Base-by-base conservation (phyloP, 805 yeast genomes). In the Kazachstania africana region DNA sequence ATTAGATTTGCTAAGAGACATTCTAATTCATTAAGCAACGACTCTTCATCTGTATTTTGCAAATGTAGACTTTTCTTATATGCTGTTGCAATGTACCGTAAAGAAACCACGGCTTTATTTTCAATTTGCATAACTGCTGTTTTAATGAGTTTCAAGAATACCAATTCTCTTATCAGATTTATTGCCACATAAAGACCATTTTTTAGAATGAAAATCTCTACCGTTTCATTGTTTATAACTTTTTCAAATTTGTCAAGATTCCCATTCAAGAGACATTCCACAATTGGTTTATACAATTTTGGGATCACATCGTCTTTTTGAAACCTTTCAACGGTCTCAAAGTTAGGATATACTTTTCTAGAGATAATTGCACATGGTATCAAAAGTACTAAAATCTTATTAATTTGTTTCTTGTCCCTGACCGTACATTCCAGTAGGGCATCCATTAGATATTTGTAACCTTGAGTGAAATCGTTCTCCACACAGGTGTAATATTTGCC, bases 1-100 rank as follows among this genome's bases (percentile, higher is more conserved):
- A 85, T 81, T 45, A 79, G 56, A 33, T 67, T 70, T 0, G 94
- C 85, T 15, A 83, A 40, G 8, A 68, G 54, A 36, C 88, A 75
- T 53, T 85, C 95, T 4, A 75, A 59, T 34, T 71, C 75, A 45
- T 75, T 17, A 4, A 8, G 2, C 6, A n/a, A n/a, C n/a, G n/a
- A n/a, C n/a, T n/a, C n/a, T n/a, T n/a, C n/a, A n/a, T n/a, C n/a
- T n/a, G n/a, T n/a, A n/a, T n/a, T n/a, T n/a, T n/a, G n/a, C n/a
- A n/a, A n/a, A n/a, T n/a, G n/a, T n/a, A n/a, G n/a, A n/a, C n/a
- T n/a, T n/a, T n/a, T n/a, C n/a, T n/a, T n/a, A n/a, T n/a, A n/a
- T n/a, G n/a, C n/a, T n/a, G n/a, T n/a, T n/a, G n/a, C n/a, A n/a
- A n/a, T n/a, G n/a, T n/a, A n/a, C n/a, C n/a, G n/a, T n/a, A n/a